These are phyloP conservation scores for Alternaria gansuensis DNA, from an alignment of 2,329 filamentous ascomycete species.

Conservation along the genomic window DNA sequence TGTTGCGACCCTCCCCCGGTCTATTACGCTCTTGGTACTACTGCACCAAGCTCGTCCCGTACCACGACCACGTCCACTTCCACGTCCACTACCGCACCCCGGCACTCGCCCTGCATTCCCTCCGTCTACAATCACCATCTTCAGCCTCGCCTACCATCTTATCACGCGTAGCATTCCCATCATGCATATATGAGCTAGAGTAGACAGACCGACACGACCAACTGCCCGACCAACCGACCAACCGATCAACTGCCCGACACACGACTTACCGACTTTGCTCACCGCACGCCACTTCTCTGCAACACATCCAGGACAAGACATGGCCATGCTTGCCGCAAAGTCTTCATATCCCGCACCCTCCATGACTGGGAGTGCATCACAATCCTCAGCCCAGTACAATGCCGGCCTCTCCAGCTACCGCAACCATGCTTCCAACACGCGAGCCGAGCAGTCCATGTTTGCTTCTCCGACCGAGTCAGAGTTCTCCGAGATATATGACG, in stretches of 20 bases:
- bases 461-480: slow-evolving; percentile 90
- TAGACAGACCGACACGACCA: slow-evolving; percentile 14
- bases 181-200: slow-evolving; percentile 30
- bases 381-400: slow-evolving; percentile 49
- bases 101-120: slow-evolving; percentile 8
- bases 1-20: slow-evolving; percentile 13
- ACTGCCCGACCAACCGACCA: slow-evolving; percentile 2
- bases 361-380: slow-evolving; percentile 51
- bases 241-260: slow-evolving; percentile 10
- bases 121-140: slow-evolving; percentile 21
- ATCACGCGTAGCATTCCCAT: slow-evolving; percentile 20
- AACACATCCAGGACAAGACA: slow-evolving; percentile 45
- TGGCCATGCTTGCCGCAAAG: slow-evolving; percentile 84
- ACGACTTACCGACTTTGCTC: slow-evolving; percentile 8
- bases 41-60: slow-evolving; percentile 21
- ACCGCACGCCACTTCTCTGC: slow-evolving; percentile 12
- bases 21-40: slow-evolving; percentile 18
- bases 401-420: slow-evolving; percentile 49
- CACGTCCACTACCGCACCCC: slow-evolving; percentile 20
- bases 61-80: slow-evolving; percentile 20
- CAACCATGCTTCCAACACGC: slow-evolving; percentile 43
- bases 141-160: neutral
- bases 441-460: slow-evolving; percentile 64
- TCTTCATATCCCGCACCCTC: slow-evolving; percentile 69
- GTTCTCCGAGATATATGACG: slow-evolving; percentile 80